Evolutionary conservation across 2,329 filamentous ascomycete species (phyloP), one percentile per base, ranked within the genome.

Genomic region (Rutstroemia sydowiana): DNA sequence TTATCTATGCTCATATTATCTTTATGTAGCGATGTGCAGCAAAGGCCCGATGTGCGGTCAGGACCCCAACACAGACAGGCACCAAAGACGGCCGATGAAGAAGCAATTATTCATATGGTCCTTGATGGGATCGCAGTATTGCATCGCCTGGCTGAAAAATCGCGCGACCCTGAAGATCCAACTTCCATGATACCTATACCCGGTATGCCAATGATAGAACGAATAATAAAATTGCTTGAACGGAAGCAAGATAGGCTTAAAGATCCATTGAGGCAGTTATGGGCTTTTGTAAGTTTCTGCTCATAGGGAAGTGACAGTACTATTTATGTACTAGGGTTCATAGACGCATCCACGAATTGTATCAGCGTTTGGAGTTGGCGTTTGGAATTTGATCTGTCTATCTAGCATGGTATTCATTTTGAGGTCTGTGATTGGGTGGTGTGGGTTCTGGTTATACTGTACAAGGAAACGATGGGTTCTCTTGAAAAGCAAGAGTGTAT

Each of bases 1-100:
- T 75, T 97, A 7, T 79, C 92, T 52, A 79, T 83, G 20, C 75
- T 96, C 20, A 80, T 91, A 0, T 84, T 85, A 54, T 75, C 87
- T 4, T 74, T 96, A 3, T 86, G 84, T 48, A 47, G 61, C 13
- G 63, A 65, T 30, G n/a, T n/a, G 6, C 77, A 84, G 61, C 81
- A 77, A 57, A 83, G n/a, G n/a, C n/a, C n/a, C n/a, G n/a, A n/a
- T n/a, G n/a, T n/a, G n/a, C n/a, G n/a, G n/a, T n/a, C n/a, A 51
- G 72, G 73, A 31, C 70, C 72, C 20, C 70, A 46, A 20, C 45
- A 73, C 14, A 67, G 60, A 65, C 57, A 55, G 14, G 50, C 55
- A 30, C 55, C 59, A 2, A 64, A 65, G 51, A 64, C 63, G 49
- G 63, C 69, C 45, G 61, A 66, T 28, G 65, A 64, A 44, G 64